Base-by-base conservation (phyloP, 2,329 filamentous ascomycete species). In the Xylariaceae sp. region DNA sequence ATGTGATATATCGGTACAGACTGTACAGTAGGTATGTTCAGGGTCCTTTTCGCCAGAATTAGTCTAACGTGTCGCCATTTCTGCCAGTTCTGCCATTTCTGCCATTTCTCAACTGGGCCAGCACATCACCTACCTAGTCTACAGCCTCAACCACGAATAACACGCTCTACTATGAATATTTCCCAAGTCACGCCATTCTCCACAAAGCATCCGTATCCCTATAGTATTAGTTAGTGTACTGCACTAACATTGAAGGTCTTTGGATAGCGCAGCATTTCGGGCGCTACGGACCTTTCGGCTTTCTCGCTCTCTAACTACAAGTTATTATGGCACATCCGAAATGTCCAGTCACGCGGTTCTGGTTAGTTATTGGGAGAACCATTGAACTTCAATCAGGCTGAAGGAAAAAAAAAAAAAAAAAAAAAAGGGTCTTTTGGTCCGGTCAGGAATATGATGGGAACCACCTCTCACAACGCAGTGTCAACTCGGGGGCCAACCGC, bases 311-410 rank as follows among this genome's bases (percentile, higher is more conserved):
- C 31, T 37, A 34, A 19, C 19, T 19, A 19, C 19, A 19, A 19
- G 19, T 19, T 9, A 44, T 45, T 30, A 19, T 19, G 32, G 43
- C 43, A 46, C 19, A 27, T 30, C 55, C 55, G 55, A 12, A 47
- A 12, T 34, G 40, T 31, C 49, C 50, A 42, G 43, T 53, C 52
- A 47, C 52, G 47, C 55, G 57, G 57, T 57, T 59, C 57, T 52
- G 54, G 53, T 54, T 52, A 51, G 53, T 54, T 35, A 47, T 52
- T 57, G 39, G 12, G 27, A 47, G 34, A 48, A 32, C 50, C 50
- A 53, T 39, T 51, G 43, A 41, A 62, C 54, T 55, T 55, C 47
- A 61, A 60, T 63, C 63, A 62, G 65, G 62, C 62, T 66, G 32
- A 5, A 34, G 3, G 19, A 19, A 19, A 19, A 19, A 19, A 19